phyloP scores from a whole-genome alignment of 176 grass and related monocot species.

The Metroxylon sagu region DNA sequence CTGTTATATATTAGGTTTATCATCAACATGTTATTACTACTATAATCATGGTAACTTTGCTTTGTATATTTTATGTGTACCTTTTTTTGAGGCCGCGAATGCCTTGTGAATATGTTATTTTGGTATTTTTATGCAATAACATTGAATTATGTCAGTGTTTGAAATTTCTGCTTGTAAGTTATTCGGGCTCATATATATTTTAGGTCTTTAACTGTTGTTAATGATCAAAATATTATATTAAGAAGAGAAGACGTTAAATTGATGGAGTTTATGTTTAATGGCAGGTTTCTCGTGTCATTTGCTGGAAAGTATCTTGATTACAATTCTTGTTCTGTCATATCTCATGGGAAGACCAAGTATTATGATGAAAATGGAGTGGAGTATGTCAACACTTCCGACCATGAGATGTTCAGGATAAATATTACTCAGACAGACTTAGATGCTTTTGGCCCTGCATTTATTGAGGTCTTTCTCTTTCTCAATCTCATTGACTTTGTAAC shows the following conservation, averaged over 20 bases:
- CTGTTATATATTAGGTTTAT: too few relatives aligned
- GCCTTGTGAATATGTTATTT: too few relatives aligned
- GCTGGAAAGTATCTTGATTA: slow-evolving; percentile 80
- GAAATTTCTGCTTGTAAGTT: too few relatives aligned
- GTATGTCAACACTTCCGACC: slow-evolving; percentile 24
- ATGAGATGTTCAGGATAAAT: slow-evolving; percentile 63
- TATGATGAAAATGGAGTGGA: slow-evolving; percentile 21
- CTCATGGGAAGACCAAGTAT: slow-evolving; percentile 12
- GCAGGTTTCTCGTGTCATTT: slow-evolving; percentile 86
- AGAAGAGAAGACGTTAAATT: background rate
- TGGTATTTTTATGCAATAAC: too few relatives aligned
- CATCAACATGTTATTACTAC: too few relatives aligned
- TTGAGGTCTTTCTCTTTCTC: slow-evolving; percentile 42
- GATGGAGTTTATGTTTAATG: slow-evolving; percentile 27
- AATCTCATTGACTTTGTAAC: too few relatives aligned
- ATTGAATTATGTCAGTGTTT: too few relatives aligned
- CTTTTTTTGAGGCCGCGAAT: too few relatives aligned
- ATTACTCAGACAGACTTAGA: slow-evolving; percentile 36
- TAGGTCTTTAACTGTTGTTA: background rate
- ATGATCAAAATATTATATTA: background rate
- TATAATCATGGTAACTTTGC: too few relatives aligned
- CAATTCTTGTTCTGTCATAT: slow-evolving; percentile 33
- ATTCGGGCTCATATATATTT: too few relatives aligned
- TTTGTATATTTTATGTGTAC: too few relatives aligned
- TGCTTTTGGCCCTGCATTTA: slow-evolving; percentile 73